Evolutionary conservation across 495 filamentous ascomycete genomes (phyloP).

Genomic region (Chaetomium fimeti): DNA sequence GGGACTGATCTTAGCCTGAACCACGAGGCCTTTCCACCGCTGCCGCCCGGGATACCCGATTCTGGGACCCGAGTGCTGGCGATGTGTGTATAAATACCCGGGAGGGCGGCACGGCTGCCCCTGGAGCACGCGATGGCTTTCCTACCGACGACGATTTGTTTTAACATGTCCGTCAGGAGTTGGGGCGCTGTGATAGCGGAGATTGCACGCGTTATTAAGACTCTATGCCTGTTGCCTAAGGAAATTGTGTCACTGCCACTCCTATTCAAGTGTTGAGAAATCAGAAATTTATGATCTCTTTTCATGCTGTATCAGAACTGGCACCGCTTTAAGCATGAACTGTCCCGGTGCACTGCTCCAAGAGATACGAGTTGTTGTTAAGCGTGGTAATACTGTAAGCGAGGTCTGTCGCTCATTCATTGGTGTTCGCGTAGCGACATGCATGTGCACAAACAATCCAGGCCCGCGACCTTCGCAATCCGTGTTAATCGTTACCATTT

Average conservation of each 20-base stretch:
- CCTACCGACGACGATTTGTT: not conserved
- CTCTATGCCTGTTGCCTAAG: not conserved
- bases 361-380: no score
- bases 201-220: not conserved
- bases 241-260: not conserved
- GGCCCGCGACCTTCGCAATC: no score
- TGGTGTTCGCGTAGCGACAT: not conserved
- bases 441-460: not conserved
- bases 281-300: not conserved
- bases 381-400: not conserved
- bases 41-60: not conserved
- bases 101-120: not conserved
- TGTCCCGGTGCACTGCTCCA: not conserved
- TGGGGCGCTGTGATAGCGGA: conserved; percentile 1
- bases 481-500: not conserved
- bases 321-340: not conserved
- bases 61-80: not conserved
- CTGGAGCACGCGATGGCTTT: not conserved
- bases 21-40: not conserved
- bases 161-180: not conserved
- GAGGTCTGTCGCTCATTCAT: not conserved
- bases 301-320: not conserved
- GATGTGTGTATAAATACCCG: conserved; percentile 13
- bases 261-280: no score
- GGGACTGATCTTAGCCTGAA: conserved; percentile 23